A percentile compares a stretch with the other conserved stretches of the same genome.
Conservation (phyloP, 306 rosid species). For the Benincasa hispida region DNA sequence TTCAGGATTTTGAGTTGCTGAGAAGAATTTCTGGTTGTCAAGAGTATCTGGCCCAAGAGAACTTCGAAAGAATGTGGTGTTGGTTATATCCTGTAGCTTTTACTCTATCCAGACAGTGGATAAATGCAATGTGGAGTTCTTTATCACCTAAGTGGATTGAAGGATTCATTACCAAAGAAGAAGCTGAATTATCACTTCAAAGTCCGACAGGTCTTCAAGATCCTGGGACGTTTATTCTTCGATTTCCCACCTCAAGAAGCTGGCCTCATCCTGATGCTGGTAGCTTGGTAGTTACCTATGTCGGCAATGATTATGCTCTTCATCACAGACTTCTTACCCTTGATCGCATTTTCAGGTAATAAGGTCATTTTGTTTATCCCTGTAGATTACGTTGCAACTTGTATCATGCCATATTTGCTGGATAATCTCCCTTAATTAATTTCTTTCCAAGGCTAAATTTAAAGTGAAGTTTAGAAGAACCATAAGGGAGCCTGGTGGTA, state of each 20-base stretch:
- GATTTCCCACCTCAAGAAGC: slow-evolving; percentile 91
- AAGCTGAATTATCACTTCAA: slow-evolving; percentile 82
- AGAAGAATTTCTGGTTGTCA: slow-evolving; percentile 71
- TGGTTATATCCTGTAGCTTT: slow-evolving; percentile 91
- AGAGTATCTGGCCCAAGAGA: slow-evolving; percentile 52
- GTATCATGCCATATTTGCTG: not conserved
- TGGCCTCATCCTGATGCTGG: slow-evolving; percentile 99
- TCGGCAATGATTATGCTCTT: slow-evolving; percentile 48
- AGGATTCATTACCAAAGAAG: slow-evolving; percentile 91
- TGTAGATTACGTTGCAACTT: not conserved
- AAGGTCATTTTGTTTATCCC: slow-evolving; percentile 6
- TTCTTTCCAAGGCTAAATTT: not conserved
- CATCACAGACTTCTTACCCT: slow-evolving; percentile 66
- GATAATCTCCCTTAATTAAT: not conserved
- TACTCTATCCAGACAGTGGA: slow-evolving; percentile 51
- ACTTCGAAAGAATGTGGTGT: slow-evolving; percentile 93
- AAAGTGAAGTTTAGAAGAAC: not conserved
- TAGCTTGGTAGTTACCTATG: slow-evolving; percentile 62
- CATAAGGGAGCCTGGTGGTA: not conserved
- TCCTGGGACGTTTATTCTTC: slow-evolving; percentile 81
- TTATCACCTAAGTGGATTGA: slow-evolving; percentile 85
- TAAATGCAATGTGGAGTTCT: slow-evolving; percentile 75
- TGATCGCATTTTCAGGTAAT: slow-evolving; percentile 48
- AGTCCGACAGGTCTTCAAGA: slow-evolving; percentile 73
- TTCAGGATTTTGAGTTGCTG: slow-evolving; percentile 73